Conservation (phyloP, 164 flowering plant genomes). For the Dillenia suffruticosa region DNA sequence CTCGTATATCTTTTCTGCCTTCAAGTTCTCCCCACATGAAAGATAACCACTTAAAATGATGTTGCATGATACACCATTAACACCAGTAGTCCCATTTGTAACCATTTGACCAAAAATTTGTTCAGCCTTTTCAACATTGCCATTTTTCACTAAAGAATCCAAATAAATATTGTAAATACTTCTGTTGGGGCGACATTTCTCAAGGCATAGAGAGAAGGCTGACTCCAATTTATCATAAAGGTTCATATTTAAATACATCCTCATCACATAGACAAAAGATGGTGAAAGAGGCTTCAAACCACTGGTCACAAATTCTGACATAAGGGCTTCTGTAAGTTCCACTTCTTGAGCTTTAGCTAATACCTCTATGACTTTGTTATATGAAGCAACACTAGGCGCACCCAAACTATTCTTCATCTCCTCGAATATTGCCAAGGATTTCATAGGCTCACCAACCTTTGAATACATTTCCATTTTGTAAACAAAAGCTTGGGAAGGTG, state of each 20-base stretch:
- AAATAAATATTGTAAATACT: constrained; percentile 58
- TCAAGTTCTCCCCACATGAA: constrained; percentile 36
- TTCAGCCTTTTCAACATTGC: constrained; percentile 62
- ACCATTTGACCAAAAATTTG: constrained; percentile 66
- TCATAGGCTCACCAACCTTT: constrained; percentile 51
- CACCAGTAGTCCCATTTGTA: constrained; percentile 47
- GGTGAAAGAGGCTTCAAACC: constrained; percentile 70
- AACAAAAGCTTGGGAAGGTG: constrained; percentile 70
- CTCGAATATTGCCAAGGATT: constrained; percentile 64
- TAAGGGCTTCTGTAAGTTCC: constrained; percentile 65
- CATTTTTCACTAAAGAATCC: constrained; percentile 61
- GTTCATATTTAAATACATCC: constrained; percentile 51
- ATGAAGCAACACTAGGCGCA: constrained; percentile 47
- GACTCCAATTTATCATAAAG: constrained; percentile 67
- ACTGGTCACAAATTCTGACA: constrained; percentile 66
- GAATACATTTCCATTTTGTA: constrained; percentile 79
- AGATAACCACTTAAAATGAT: constrained; percentile 61
- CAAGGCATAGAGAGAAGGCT: constrained; percentile 52
- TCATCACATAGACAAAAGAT: constrained; percentile 53
- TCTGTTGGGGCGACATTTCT: constrained; percentile 58
- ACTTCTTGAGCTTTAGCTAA: constrained; percentile 57
- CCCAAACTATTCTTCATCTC: constrained; percentile 46
- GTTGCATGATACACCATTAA: constrained; percentile 64
- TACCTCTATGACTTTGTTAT: constrained; percentile 80
- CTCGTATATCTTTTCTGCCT: constrained; percentile 69